Conservation (phyloP, 2,329 filamentous ascomycete genomes). For the Fusarium xylarioides region DNA sequence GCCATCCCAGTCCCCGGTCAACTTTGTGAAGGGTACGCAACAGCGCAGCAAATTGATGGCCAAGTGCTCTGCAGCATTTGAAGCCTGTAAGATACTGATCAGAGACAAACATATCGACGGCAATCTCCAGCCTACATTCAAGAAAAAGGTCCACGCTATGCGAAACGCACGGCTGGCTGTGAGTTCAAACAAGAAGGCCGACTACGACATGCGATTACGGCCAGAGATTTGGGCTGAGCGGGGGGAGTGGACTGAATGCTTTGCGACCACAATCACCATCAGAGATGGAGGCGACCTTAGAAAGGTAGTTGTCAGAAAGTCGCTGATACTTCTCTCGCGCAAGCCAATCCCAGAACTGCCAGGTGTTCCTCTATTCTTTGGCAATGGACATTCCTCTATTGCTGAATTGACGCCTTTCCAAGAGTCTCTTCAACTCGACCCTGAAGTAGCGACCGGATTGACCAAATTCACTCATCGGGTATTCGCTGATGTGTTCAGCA, state of each 20-base stretch:
- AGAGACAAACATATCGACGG: slow-evolving; percentile 74
- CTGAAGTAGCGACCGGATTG: slow-evolving; percentile 62
- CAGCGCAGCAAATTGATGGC: slow-evolving; percentile 78
- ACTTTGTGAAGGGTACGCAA: slow-evolving; percentile 68
- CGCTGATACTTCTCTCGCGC: slow-evolving; percentile 77
- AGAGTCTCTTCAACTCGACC: slow-evolving; percentile 53
- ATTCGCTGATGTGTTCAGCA: slow-evolving; percentile 90
- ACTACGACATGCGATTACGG: slow-evolving; percentile 82
- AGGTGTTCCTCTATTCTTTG: slow-evolving; percentile 76
- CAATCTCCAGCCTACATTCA: slow-evolving; percentile 76
- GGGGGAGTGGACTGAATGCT: slow-evolving; percentile 59
- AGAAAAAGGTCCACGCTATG: slow-evolving; percentile 78
- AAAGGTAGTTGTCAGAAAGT: slow-evolving; percentile 60
- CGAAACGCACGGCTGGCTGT: slow-evolving; percentile 87
- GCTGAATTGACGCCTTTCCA: slow-evolving; percentile 61
- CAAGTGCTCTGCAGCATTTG: slow-evolving; percentile 89
- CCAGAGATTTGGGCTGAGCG: slow-evolving; percentile 74
- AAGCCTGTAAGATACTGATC: slow-evolving; percentile 77
- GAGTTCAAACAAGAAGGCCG: slow-evolving; percentile 76
- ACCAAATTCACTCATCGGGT: slow-evolving; percentile 77
- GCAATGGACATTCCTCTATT: slow-evolving; percentile 66
- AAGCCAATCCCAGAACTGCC: slow-evolving; percentile 70
- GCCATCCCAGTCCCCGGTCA: slow-evolving; percentile 77
- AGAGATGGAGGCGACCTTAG: slow-evolving; percentile 63
- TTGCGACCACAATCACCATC: slow-evolving; percentile 69